Evolutionary conservation across 768 basidiomycete species (phyloP), one percentile per base, ranked within the genome.

Genomic region (Pulveroboletus ravenelii): DNA sequence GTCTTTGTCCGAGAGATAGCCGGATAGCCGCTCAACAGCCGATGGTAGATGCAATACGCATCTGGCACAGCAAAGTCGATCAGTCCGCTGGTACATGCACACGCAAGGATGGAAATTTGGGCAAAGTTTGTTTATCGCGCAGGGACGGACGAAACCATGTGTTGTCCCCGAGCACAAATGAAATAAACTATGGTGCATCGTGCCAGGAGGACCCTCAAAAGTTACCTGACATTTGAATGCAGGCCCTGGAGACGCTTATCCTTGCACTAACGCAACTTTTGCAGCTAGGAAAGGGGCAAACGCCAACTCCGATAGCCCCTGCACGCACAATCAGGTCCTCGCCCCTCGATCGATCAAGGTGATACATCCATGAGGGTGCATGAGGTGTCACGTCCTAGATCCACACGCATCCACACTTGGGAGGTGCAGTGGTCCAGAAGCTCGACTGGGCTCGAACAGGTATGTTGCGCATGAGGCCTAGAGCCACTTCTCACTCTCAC

Each of bases 381-480:
- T 29, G 41, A 41, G 46, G 48, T 18, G 36, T 46, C 56, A 45
- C 30, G 53, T 60, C 48, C 45, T 38, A 23, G 35, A n/a, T 9
- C 32, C 9, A 12, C 15, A 31, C 31, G 31, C 31, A 6, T 44
- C 50, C 55, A 41, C 53, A 9, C 29, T 10, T 31, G 8, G 30
- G 12, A 6, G 34, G 13, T 34, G 17, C 17, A 32, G 12, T 10
- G 53, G 29, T 27, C 27, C 10, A 27, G 35, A 29, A 30, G 30
- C n/a, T 36, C 30, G 39, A 35, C 41, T 57, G 18, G 37, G 42
- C 37, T 45, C 41, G 42, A 45, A 13, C 15, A 27, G 23, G 58
- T 47, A 57, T 59, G 58, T 52, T 43, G 37, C 10, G 46, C 59
- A 58, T 35, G 52, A 58, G 60, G 55, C 36, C 6, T 4, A 13